Percentiles rank a stretch among this genome's conserved stretches.
These are phyloP conservation scores for Trichoderma koningiopsis DNA, from an alignment of 2,329 filamentous ascomycete species.

Conservation along the genomic window DNA sequence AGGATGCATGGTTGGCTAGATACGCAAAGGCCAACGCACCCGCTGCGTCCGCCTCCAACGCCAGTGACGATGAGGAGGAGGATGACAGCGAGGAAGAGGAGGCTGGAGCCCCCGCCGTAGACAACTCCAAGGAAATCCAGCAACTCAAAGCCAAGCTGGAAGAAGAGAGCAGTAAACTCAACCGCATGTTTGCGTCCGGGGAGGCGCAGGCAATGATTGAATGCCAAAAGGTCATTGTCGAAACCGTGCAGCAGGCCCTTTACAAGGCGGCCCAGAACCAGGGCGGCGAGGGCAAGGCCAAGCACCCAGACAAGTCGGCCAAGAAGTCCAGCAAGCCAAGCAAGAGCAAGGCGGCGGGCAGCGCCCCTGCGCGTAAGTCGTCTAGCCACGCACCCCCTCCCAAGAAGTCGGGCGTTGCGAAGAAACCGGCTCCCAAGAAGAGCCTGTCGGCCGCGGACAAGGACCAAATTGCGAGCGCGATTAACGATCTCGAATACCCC, in stretches of 20 bases:
- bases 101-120: conserved; percentile 46
- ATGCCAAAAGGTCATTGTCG: conserved; percentile 63
- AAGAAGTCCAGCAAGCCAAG: conserved; percentile 58
- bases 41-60: conserved; percentile 63
- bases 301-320: conserved; percentile 58
- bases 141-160: conserved; percentile 54
- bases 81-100: conserved; percentile 64
- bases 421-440: conserved; percentile 50
- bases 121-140: conserved; percentile 50
- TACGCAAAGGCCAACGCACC: conserved; percentile 61
- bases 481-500: conserved; percentile 76
- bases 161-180: conserved; percentile 62
- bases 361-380: conserved; percentile 47
- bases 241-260: conserved; percentile 69
- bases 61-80: conserved; percentile 72
- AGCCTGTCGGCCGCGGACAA: conserved; percentile 79
- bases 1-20: conserved; percentile 77
- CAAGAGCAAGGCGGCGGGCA: conserved; percentile 52
- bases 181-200: conserved; percentile 50
- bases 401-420: conserved; percentile 43
- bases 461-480: conserved; percentile 84
- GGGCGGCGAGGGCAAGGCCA: conserved; percentile 49
- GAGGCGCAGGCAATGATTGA: conserved; percentile 57
- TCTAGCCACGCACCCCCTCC: conserved; percentile 37
- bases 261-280: conserved; percentile 71